Base-by-base conservation (phyloP, 1,139 yeast species). In the Arxiozyma slooffiae region DNA sequence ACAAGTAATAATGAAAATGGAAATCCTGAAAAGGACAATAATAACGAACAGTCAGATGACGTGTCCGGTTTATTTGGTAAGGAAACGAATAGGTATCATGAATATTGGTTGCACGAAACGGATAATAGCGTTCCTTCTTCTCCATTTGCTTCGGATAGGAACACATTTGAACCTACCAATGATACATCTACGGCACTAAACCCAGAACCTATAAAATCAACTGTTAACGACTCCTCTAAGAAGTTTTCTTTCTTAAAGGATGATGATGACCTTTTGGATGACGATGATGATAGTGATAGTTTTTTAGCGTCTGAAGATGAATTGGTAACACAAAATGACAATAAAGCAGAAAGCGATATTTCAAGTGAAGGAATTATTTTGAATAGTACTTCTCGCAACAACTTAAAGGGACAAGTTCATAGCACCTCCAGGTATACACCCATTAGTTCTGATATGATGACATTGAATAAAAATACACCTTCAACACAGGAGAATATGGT, bases 231-330 rank as follows among this genome's bases (percentile, higher is more conserved):
- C 23, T 7, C 23, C 7, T 38, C 24, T 24, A 53, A 58, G 42
- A 62, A 61, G 43, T 62, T 62, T 38, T 61, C 65, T 1, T 63
- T 63, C 47, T 48, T 61, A 38, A 61, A 62, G 14, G 58, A 61
- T n/a, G 66, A 62, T 41, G 65, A 63, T 40, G 64, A 60, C 41
- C 51, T 62, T 2, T 52, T 64, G 23, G 64, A 57, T 46, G 67
- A 62, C 38, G 68, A 63, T 34, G 62, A 61, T 39, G 67, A 59
- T n/a, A n/a, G n/a, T n/a, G n/a, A n/a, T 39, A 61, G 66, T 48
- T 57, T 59, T 38, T 50, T 62, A 39, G 62, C 55, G 9, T 60
- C 65, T 14, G 67, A 62, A 62, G 62, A 58, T 16, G 60, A 57
- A n/a, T 38, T 11, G 40, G 51, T 42, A 11, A 24, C 9, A 7